phyloP scores from a whole-genome alignment of 1,139 yeast species.

The Taiozyma sp. region DNA sequence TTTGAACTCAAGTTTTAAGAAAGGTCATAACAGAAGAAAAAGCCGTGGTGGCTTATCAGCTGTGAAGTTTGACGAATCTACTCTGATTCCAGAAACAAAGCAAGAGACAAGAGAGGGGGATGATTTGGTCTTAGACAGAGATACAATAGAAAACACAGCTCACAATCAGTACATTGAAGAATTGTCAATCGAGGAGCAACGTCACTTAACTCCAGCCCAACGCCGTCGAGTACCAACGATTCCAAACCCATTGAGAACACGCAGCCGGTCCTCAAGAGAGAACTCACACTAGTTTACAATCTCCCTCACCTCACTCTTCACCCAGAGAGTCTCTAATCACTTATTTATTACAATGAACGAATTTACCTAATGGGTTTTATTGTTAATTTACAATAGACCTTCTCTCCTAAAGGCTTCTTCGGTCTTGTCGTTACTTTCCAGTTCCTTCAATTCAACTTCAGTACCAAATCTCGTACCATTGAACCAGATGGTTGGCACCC shows the following conservation, averaged over 20 bases:
- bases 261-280: constrained; percentile 22
- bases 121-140: not conserved
- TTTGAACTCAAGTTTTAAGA: not conserved
- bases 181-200: not conserved
- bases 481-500: constrained; percentile 70
- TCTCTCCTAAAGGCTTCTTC: constrained; percentile 38
- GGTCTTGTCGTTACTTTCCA: constrained; percentile 40
- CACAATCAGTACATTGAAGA: not conserved
- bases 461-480: constrained; percentile 61
- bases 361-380: not conserved
- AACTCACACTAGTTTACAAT: constrained; percentile 9
- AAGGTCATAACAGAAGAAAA: constrained; percentile 21
- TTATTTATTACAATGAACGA: not conserved
- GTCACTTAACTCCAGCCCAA: constrained; percentile 16
- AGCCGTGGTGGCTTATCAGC: constrained; percentile 24
- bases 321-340: not conserved
- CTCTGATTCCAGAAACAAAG: not conserved
- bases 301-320: not conserved
- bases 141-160: not conserved
- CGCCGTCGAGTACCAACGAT: constrained; percentile 22
- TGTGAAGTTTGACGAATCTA: constrained; percentile 17
- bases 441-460: constrained; percentile 45
- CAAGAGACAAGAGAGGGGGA: not conserved
- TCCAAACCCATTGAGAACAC: constrained; percentile 22
- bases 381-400: constrained; percentile 27